Evolutionary conservation across 139 green algal genomes (phyloP).

Genomic region (Chlorella sorokiniana): DNA sequence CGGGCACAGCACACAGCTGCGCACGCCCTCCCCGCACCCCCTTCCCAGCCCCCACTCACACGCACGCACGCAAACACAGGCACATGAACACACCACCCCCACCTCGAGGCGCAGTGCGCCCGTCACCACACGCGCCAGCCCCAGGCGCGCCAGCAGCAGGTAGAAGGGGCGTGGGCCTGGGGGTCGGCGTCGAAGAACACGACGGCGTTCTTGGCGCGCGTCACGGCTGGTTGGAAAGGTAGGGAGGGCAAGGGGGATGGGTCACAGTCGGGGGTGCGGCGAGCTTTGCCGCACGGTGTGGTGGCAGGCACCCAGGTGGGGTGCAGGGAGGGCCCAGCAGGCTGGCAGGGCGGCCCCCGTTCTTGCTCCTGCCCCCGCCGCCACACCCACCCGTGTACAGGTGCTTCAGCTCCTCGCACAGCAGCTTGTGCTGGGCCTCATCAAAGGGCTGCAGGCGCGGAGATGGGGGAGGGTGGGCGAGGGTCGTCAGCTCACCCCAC

Average conservation of each 20-base stretch:
- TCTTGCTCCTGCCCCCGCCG: background rate
- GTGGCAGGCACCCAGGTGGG: too few relatives aligned
- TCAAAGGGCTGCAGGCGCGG: conserved; percentile 39
- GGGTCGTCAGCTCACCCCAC: too few relatives aligned
- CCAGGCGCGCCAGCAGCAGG: conserved; percentile 41
- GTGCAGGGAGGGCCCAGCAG: too few relatives aligned
- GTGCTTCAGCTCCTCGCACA: conserved; percentile 81
- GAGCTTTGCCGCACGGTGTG: too few relatives aligned
- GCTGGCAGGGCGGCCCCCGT: too few relatives aligned
- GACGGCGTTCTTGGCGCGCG: conserved; percentile 52
- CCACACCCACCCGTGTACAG: conserved; percentile 68
- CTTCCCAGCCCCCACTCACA: too few relatives aligned
- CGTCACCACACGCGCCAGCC: conserved; percentile 34
- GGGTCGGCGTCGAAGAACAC: conserved; percentile 63
- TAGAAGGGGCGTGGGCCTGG: conserved; percentile 50
- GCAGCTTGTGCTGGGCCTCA: conserved; percentile 51
- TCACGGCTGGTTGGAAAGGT: background rate
- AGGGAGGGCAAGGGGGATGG: background rate
- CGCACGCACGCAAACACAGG: background rate
- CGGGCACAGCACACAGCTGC: background rate
- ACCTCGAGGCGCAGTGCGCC: conserved; percentile 14
- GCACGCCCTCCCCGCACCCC: too few relatives aligned
- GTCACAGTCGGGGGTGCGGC: too few relatives aligned
- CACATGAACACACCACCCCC: background rate
- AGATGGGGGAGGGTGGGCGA: too few relatives aligned